Conservation (phyloP, 2,329 filamentous ascomycete genomes). For the Colletotrichum theobromicola region DNA sequence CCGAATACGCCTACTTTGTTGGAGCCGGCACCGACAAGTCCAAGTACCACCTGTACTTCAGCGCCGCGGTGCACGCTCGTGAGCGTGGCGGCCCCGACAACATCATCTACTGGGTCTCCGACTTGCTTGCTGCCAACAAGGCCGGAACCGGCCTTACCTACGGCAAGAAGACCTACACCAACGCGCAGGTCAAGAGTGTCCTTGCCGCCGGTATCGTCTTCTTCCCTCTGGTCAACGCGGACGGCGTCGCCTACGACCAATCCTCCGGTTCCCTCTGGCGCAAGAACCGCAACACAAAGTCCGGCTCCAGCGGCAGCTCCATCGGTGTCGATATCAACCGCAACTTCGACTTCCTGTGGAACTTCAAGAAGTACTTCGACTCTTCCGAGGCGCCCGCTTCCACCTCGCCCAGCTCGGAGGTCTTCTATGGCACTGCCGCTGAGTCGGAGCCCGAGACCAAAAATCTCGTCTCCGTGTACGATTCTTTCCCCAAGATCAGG, state of each 20-base stretch:
- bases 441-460: constrained; percentile 56
- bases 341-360: constrained; percentile 64
- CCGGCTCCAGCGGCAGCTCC: constrained; percentile 18
- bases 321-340: constrained; percentile 60
- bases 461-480: constrained; percentile 52
- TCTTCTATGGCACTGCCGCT: constrained; percentile 49
- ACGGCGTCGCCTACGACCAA: constrained; percentile 59
- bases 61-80: constrained; percentile 60
- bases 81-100: constrained; percentile 63
- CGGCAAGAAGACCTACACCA: constrained; percentile 55
- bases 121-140: constrained; percentile 59
- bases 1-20: constrained; percentile 26
- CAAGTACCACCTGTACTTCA: constrained; percentile 55
- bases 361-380: constrained; percentile 51
- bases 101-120: constrained; percentile 62
- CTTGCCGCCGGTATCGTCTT: constrained; percentile 59
- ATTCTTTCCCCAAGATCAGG: constrained; percentile 48
- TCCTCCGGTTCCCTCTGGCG: constrained; percentile 56
- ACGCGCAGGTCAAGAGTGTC: constrained; percentile 55
- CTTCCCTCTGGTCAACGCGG: constrained; percentile 58
- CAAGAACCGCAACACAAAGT: constrained; percentile 54
- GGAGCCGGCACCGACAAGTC: constrained; percentile 25
- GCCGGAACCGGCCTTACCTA: constrained; percentile 55
- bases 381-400: constrained; percentile 37
- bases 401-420: constrained; percentile 41